Evolutionary conservation across 2,329 filamentous ascomycete genomes (phyloP), one percentile per base, ranked within the genome.

Genomic region (Exserohilum turcica): DNA sequence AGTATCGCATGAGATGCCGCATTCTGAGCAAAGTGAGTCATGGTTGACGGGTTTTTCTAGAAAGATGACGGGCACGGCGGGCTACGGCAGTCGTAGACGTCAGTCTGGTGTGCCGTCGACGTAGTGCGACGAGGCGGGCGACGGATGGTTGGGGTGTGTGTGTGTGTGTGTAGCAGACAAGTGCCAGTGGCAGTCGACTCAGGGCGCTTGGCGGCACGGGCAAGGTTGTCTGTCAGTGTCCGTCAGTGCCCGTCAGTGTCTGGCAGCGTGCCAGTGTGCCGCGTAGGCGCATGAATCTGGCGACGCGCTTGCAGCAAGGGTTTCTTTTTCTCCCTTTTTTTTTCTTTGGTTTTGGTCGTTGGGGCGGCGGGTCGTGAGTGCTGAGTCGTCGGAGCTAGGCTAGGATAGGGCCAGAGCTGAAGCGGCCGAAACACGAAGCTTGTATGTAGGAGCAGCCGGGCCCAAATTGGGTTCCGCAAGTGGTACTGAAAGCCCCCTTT

Each of bases 1-100:
- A n/a, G n/a, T 70, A 71, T 73, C 58, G 70, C 72, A 71, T 68
- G 48, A 50, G 38, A 28, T 52, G 44, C 39, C 50, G 43, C 47
- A 53, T 50, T 54, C 50, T 36, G 37, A 55, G 51, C 38, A 38
- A 50, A 57, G 60, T 64, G 56, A 65, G 64, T 64, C 61, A 65
- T 57, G 40, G 27, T 43, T 43, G 51, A 54, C 49, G 45, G 53
- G 51, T 67, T 65, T 65, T 70, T 73, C 65, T 68, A 68, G 68
- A 71, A 60, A 35, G 48, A 45, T 64, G 59, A 60, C 59, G 67
- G 67, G 32, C 18, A 24, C 9, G n/a, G 28, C 7, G 21, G 37
- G 60, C 66, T 63, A 63, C 65, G 66, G 65, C 65, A 67, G 62
- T 56, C 59, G 58, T 51, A 52, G 52, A 65, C 59, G 59, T 67